phyloP scores from a whole-genome alignment of 306 rosid genomes.

The Dalbergia oliveri region DNA sequence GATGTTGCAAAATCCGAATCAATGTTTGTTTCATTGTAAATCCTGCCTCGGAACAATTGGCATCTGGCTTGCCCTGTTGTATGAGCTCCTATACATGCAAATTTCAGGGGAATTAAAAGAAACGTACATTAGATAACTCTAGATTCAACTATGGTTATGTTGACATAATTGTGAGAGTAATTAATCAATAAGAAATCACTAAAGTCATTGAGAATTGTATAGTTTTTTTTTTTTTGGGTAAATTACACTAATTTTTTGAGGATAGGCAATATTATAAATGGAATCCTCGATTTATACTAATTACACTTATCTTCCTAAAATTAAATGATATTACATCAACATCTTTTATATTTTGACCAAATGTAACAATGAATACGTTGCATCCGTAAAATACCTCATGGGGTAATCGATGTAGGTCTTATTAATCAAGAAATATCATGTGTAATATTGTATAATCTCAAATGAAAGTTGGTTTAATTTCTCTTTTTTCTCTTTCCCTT shows the following conservation, averaged over 20 bases:
- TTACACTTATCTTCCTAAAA: too few relatives aligned
- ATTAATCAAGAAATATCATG: too few relatives aligned
- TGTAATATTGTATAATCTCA: too few relatives aligned
- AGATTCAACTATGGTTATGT: not conserved
- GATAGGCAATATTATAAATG: too few relatives aligned
- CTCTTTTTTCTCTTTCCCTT: not conserved
- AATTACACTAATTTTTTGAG: too few relatives aligned
- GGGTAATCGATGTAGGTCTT: too few relatives aligned
- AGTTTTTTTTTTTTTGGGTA: too few relatives aligned
- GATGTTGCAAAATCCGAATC: constrained; percentile 64
- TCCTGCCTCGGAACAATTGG: constrained; percentile 58
- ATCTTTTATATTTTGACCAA: too few relatives aligned
- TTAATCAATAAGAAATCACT: not conserved
- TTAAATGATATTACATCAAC: too few relatives aligned
- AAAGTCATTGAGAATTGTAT: not conserved
- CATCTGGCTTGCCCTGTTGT: constrained; percentile 82
- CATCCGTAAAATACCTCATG: too few relatives aligned
- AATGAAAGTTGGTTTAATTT: not conserved
- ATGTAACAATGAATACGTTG: too few relatives aligned
- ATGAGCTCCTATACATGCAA: constrained; percentile 60
- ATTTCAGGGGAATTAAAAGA: not conserved
- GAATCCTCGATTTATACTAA: too few relatives aligned
- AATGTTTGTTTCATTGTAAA: constrained; percentile 66
- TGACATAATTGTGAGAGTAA: not conserved
- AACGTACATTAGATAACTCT: not conserved